Base-by-base conservation (phyloP, 192 early-diverging fungal species). In the Chytriomyces confervae region DNA sequence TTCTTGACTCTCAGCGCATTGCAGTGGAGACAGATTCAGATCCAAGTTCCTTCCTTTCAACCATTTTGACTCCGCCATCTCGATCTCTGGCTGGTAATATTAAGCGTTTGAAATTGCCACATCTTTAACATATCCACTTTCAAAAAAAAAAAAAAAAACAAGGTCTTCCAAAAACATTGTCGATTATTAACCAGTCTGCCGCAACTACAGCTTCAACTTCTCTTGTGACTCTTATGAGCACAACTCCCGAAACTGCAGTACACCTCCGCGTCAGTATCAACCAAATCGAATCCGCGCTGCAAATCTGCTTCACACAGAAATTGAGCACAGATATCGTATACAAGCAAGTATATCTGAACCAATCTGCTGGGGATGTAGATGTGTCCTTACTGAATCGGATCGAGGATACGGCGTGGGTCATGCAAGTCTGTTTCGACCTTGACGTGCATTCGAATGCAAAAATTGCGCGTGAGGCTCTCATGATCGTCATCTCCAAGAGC, bases 311-410 rank as follows among this genome's bases (percentile, higher is more conserved):
- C 3, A 80, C 84, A 8, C 82, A 86, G 45, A 75, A 84, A 2
- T 62, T 94, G 46, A 72, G 86, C 57, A 85, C 81, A n/a, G 90
- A 94, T 66, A 76, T 84, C 8, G 77, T 93, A 8, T 90, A 89
- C 76, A 88, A 93, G 74, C 18, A 49, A 16, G 36, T 66, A 82
- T 88, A 7, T 87, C 86, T 69, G 92, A 91, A 90, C 63, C 69
- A 27, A 89, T 91, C 3, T 64, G 91, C 46, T 57, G 75, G 6
- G 73, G 65, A n/a, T 91, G 87, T 69, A 62, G 91, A n/a, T 77
- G 86, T 11, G 70, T 78, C 20, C 62, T 81, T 7, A 77, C 84
- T 2, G 77, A 84, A 16, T 69, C 76, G 8, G 46, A 50, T 11
- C 72, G 84, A 53, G 53, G 79, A 5, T 71, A 83, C 62, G 6